Evolutionary conservation across 2,329 filamentous ascomycete genomes (phyloP).

Genomic region (Emergomyces orientalis): DNA sequence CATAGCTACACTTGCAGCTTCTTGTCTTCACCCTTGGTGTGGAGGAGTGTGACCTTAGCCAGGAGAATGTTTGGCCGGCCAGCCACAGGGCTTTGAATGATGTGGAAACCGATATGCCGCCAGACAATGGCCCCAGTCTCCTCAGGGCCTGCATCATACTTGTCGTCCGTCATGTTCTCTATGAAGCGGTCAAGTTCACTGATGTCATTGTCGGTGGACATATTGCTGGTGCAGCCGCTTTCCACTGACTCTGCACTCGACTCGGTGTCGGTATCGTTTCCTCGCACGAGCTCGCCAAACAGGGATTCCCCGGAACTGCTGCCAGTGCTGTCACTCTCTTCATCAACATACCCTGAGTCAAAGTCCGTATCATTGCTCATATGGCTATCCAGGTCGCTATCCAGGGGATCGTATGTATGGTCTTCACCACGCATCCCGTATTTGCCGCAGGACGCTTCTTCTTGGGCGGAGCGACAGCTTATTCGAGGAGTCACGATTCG

Average conservation of each 20-base stretch:
- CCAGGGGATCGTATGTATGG: not conserved
- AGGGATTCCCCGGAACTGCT: constrained; percentile 1
- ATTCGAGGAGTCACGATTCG: not conserved
- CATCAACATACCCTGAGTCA: too few species aligned
- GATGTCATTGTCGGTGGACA: constrained; percentile 8
- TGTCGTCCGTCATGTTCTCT: constrained; percentile 12
- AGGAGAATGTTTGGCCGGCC: too few species aligned
- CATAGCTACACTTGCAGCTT: constrained; percentile 17
- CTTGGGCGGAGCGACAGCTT: not conserved
- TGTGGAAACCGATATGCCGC: constrained; percentile 6
- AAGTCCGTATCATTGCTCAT: too few species aligned
- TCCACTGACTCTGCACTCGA: constrained; percentile 1
- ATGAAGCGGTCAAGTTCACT: too few species aligned
- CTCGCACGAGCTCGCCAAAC: not conserved
- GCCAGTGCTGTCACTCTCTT: not conserved
- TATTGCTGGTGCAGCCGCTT: not conserved
- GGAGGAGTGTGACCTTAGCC: too few species aligned
- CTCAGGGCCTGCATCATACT: not conserved
- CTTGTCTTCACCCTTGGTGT: constrained; percentile 3
- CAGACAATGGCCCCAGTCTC: constrained; percentile 5
- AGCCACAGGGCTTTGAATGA: not conserved
- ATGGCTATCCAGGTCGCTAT: not conserved
- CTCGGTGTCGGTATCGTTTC: constrained; percentile 8
- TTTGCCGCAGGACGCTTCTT: not conserved
- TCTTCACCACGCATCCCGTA: not conserved